Conservation (phyloP, 495 filamentous ascomycete species). For the Daldinia caldariorum region DNA sequence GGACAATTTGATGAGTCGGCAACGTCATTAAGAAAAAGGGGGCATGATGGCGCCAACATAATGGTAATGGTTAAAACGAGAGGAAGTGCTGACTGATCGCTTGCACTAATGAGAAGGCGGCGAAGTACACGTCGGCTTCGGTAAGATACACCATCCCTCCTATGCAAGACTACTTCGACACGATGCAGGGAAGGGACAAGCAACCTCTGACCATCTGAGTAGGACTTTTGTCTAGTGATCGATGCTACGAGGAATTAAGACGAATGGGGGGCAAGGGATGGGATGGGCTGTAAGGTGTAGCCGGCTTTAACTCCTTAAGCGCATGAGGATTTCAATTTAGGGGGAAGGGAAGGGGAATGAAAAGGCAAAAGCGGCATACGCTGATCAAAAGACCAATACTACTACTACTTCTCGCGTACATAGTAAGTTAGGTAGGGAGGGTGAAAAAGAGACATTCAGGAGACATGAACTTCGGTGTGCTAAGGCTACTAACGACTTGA, state of each 20-base stretch:
- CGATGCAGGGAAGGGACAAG: conserved; percentile 36
- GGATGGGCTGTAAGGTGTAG: conserved; percentile 5
- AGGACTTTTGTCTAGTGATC: conserved; percentile 20
- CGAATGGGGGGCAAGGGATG: not conserved
- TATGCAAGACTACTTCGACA: conserved; percentile 35
- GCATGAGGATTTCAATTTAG: conserved; percentile 17
- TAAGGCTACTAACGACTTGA: conserved; percentile 14
- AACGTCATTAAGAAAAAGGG: conserved; percentile 29
- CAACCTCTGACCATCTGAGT: conserved; percentile 29
- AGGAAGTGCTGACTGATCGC: conserved; percentile 25
- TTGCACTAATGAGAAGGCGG: conserved; percentile 18
- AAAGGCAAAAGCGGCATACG: conserved; percentile 5
- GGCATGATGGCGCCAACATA: conserved; percentile 27
- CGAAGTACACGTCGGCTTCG: conserved; percentile 33
- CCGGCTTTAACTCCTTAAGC: conserved; percentile 30
- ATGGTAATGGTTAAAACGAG: conserved; percentile 6
- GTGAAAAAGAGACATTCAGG: not conserved
- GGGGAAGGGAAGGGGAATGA: conserved; percentile 1
- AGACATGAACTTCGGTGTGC: conserved; percentile 31
- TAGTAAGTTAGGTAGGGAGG: conserved; percentile 4
- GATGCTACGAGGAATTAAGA: conserved; percentile 20
- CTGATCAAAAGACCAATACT: not conserved
- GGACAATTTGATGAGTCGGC: conserved; percentile 19
- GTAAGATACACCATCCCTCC: conserved; percentile 26
- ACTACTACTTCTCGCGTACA: not conserved